Percentiles rank a stretch among this genome's conserved stretches.
These are phyloP conservation scores for Trichoderma sp. DNA, from an alignment of 2,329 filamentous ascomycete genomes.

Conservation along the genomic window DNA sequence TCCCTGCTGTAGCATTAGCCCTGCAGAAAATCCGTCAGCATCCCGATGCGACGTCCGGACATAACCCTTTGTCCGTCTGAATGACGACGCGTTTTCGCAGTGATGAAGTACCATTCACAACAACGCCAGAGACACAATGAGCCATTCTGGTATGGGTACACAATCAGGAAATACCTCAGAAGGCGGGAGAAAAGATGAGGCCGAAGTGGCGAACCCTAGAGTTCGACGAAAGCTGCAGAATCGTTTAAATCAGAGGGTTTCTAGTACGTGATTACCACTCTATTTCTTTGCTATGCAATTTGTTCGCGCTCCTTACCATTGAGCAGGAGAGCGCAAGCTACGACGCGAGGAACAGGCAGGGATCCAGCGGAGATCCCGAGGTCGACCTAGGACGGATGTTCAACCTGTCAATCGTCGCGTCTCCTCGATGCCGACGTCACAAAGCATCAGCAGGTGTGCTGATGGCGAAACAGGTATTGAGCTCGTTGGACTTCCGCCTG, in stretches of 20 bases:
- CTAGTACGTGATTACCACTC: background rate
- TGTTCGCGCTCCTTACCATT: background rate
- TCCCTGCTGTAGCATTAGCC: background rate
- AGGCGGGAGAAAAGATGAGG: background rate
- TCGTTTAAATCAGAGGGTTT: background rate
- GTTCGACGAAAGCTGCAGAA: background rate
- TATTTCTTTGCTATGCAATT: background rate
- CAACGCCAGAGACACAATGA: background rate
- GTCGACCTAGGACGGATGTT: background rate
- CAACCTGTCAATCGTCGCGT: background rate
- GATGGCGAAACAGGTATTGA: background rate
- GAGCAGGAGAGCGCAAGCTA: background rate
- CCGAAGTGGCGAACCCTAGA: background rate
- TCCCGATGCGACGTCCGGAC: background rate
- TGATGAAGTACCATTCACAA: background rate
- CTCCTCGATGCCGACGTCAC: background rate
- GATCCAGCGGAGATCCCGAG: background rate
- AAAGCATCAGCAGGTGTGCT: background rate
- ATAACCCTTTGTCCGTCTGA: background rate
- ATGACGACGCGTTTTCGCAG: background rate
- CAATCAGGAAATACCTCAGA: background rate
- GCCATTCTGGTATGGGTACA: background rate
- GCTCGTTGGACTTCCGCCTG: background rate
- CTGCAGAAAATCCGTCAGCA: background rate
- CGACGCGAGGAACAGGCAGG: background rate